Base-by-base conservation (phyloP, 2,329 filamentous ascomycete genomes). In the Dactylonectria estremocensis region DNA sequence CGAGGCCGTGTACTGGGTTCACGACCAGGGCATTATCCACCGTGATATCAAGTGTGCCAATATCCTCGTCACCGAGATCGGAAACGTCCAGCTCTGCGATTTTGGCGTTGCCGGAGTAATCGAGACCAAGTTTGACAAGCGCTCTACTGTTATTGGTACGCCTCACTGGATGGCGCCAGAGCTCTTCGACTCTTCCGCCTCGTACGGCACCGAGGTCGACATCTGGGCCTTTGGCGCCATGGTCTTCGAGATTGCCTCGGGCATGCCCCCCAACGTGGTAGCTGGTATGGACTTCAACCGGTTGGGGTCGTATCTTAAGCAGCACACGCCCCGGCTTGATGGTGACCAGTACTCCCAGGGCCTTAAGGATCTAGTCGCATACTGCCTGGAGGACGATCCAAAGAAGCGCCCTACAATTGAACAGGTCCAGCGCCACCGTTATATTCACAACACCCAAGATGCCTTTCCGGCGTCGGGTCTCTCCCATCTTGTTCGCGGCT, bases 131-230 rank as follows among this genome's bases (percentile, higher is more conserved):
- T 87, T 91, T 61, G 91, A 93, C 74, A 96, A 96, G 81, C 86
- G 93, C 60, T 91, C 91, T 4, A 95, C 93, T 1, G 91, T 95
- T 55, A 92, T 95, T 63, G 93, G 93, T 22, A 96, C 94, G 0
- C 91, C 92, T 3, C 91, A 95, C 79, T 96, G 93, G 92, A 95
- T 96, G 93, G 92, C 94, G 0, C 93, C 92, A 0, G 94, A 96
- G 75, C 85, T 95, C 13, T 91, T 93, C 72, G 89, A 91, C 64
- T 85, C 88, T 43, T 84, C 87, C 4, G 85, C 87, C 10, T 89
- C 90, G 5, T 93, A 93, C 77, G 91, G 91, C 66, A 91, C 90
- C 14, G 91, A 92, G 75, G 90, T 92, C 49, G 93, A 96, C 74
- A 94, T 95, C 57, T 96, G 94, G 93, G 93, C 93, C 2, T 95